Conservation (phyloP, 805 yeast genomes). For the Monosporozyma yasuniensis region DNA sequence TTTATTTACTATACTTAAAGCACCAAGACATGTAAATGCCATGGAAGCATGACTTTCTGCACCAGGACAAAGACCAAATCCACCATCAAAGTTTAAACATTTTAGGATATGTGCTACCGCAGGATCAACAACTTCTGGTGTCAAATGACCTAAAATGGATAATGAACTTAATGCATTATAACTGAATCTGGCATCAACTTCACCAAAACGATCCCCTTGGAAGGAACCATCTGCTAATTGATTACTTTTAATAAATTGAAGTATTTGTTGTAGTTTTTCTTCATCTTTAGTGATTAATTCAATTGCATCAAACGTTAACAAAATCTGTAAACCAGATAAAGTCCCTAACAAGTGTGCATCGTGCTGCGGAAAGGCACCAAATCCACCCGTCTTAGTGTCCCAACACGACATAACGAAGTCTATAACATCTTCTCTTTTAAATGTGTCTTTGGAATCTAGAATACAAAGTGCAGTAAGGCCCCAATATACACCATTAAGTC, state of each 20-base stretch:
- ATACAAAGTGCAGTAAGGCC: conserved; percentile 71
- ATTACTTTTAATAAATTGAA: conserved; percentile 32
- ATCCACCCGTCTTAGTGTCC: conserved; percentile 57
- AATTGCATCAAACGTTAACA: conserved; percentile 56
- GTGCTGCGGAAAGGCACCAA: conserved; percentile 82
- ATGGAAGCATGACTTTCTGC: conserved; percentile 95
- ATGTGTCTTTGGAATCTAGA: conserved; percentile 45
- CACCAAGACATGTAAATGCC: conserved; percentile 76
- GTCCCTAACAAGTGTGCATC: conserved; percentile 85
- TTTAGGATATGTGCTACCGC: conserved; percentile 55
- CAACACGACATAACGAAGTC: conserved; percentile 64
- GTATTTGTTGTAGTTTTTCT: conserved; percentile 27
- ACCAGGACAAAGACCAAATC: conserved; percentile 88
- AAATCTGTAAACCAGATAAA: conserved; percentile 74
- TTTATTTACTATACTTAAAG: conserved; percentile 58
- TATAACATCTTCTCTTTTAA: conserved; percentile 54
- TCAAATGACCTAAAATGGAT: conserved; percentile 57
- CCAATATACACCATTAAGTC: conserved; percentile 93
- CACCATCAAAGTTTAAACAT: conserved; percentile 92
- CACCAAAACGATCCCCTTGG: conserved; percentile 87
- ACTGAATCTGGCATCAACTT: conserved; percentile 84
- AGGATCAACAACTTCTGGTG: conserved; percentile 44
- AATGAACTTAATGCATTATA: conserved; percentile 73
- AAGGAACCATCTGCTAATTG: conserved; percentile 56
- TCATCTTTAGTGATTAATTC: conserved; percentile 31